Evolutionary conservation across 2,329 filamentous ascomycete genomes (phyloP).

Genomic region (Aspergillus candidus): DNA sequence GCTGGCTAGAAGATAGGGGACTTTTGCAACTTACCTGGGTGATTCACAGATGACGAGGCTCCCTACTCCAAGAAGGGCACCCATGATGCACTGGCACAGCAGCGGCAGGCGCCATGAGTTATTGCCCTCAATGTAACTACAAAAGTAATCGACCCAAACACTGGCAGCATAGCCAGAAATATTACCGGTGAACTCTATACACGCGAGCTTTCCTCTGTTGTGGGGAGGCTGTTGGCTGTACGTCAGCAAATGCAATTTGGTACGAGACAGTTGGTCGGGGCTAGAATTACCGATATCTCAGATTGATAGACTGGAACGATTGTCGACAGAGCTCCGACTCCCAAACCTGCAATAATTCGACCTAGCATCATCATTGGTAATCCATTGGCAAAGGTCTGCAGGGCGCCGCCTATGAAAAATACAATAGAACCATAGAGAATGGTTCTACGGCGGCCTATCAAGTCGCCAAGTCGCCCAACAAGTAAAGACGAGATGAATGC

Average conservation of each 20-base stretch:
- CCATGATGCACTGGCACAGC: conserved; percentile 92
- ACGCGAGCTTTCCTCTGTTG: conserved; percentile 89
- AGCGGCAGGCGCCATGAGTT: conserved; percentile 87
- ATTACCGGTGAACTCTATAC: conserved; percentile 97
- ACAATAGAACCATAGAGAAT: conserved; percentile 91
- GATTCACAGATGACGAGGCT: conserved; percentile 95
- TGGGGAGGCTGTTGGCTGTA: conserved; percentile 61
- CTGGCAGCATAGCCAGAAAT: conserved; percentile 93
- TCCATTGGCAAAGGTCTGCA: conserved; percentile 73
- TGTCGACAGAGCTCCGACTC: conserved; percentile 81
- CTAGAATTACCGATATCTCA: conserved; percentile 62
- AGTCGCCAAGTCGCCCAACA: conserved; percentile 83
- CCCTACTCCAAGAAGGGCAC: conserved; percentile 72
- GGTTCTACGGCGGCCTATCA: conserved; percentile 81
- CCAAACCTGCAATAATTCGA: conserved; percentile 75
- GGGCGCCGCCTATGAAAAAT: conserved; percentile 74
- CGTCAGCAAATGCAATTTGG: conserved; percentile 11
- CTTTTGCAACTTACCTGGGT: conserved; percentile 58
- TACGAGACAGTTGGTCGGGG: neutral
- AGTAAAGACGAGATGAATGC: conserved; percentile 83
- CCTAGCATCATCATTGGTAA: conserved; percentile 86
- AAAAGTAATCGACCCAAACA: conserved; percentile 98
- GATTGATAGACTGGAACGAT: conserved; percentile 93
- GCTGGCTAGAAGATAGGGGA: neutral
- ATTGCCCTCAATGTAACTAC: conserved; percentile 78